Percentiles rank a stretch among this genome's conserved stretches.
Evolutionary conservation across 2,329 filamentous ascomycete genomes (phyloP).

Genomic region (Cladosporium sp.): DNA sequence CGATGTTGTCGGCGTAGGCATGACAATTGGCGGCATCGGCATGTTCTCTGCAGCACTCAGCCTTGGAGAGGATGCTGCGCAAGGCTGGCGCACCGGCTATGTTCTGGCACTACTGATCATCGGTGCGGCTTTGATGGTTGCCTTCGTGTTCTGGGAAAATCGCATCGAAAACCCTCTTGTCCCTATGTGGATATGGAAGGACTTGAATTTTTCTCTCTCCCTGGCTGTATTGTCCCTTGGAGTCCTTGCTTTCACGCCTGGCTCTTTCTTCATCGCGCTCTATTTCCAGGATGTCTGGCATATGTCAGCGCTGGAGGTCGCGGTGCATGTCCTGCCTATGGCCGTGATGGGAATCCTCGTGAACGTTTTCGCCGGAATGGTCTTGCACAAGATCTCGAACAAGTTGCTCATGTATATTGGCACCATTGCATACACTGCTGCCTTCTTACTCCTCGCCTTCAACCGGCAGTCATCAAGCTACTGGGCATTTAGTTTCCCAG

Average conservation of each 20-base stretch:
- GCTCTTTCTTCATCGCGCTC: constrained; percentile 54
- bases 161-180: constrained; percentile 48
- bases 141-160: constrained; percentile 65
- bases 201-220: constrained; percentile 64
- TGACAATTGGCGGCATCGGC: constrained; percentile 65
- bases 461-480: constrained; percentile 58
- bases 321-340: constrained; percentile 65
- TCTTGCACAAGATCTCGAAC: constrained; percentile 66
- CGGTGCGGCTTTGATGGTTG: constrained; percentile 56
- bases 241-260: constrained; percentile 58
- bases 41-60: constrained; percentile 63
- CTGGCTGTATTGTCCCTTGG: constrained; percentile 59
- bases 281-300: constrained; percentile 61
- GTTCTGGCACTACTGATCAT: constrained; percentile 64
- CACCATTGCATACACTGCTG: constrained; percentile 44
- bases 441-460: constrained; percentile 58
- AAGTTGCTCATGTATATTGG: constrained; percentile 60
- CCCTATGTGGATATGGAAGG: constrained; percentile 59
- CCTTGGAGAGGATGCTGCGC: constrained; percentile 54
- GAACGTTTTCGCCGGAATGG: constrained; percentile 61
- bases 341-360: constrained; percentile 62
- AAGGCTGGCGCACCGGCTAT: constrained; percentile 64
- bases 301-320: constrained; percentile 58
- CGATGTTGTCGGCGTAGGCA: constrained; percentile 60
- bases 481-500: constrained; percentile 66